These are phyloP conservation scores for Erodium moschatum DNA, from an alignment of 441 rosid species.

Conservation along the genomic window DNA sequence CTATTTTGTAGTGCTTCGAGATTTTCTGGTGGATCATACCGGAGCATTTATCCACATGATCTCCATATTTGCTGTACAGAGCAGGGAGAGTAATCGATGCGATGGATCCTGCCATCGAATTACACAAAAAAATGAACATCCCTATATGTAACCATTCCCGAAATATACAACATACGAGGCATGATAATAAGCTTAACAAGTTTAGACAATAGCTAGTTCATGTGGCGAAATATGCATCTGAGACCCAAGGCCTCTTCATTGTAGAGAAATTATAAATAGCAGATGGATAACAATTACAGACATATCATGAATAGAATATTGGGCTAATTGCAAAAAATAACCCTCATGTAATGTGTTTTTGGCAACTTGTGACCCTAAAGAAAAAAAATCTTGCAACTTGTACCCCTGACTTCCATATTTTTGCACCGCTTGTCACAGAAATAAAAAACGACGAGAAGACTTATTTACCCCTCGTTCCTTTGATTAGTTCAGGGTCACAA, in stretches of 20 bases:
- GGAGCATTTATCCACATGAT: conserved; percentile 58
- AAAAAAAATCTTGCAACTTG: no score
- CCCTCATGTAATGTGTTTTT: no score
- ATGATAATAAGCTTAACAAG: background rate
- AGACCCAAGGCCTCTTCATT: background rate
- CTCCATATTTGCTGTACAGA: conserved; percentile 53
- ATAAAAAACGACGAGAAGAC: no score
- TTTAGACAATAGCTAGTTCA: background rate
- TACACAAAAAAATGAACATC: background rate
- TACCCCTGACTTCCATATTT: no score
- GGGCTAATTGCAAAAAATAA: no score
- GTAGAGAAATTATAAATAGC: background rate
- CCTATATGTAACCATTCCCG: no score
- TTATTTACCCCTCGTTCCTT: no score
- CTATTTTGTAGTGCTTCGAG: conserved; percentile 68
- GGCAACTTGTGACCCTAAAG: no score
- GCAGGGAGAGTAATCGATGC: conserved; percentile 69
- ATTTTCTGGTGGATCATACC: conserved; percentile 56
- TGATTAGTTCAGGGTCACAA: no score
- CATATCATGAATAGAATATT: background rate
- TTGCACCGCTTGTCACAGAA: no score
- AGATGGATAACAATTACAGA: background rate
- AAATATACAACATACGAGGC: background rate
- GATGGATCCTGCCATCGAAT: conserved; percentile 54
- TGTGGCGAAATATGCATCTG: background rate